phyloP scores from a whole-genome alignment of 441 rosid species.

The Eruca vesicaria region DNA sequence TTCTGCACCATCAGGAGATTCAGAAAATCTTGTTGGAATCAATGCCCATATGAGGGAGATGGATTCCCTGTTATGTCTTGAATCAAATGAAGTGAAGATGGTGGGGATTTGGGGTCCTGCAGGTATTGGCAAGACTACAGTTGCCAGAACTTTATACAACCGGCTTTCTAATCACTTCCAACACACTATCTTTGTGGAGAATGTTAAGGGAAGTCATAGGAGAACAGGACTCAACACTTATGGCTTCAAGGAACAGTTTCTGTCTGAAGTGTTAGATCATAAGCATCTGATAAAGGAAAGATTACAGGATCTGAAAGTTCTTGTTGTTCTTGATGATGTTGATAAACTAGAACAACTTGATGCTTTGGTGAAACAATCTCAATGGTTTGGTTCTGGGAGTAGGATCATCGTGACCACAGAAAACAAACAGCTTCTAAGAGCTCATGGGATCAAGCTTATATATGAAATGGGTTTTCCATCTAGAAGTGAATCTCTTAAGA shows the following conservation, averaged over 20 bases:
- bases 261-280: conserved; percentile 11
- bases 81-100: conserved; percentile 14
- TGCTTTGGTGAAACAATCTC: conserved; percentile 3
- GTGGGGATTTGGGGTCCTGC: conserved; percentile 41
- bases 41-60: conserved; percentile 1
- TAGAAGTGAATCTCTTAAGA: conserved; percentile 21
- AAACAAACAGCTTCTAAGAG: conserved; percentile 29
- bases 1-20: not conserved
- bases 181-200: conserved; percentile 15
- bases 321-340: conserved; percentile 39
- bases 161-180: conserved; percentile 21
- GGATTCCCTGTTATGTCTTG: not conserved
- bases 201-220: conserved; percentile 17
- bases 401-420: conserved; percentile 40
- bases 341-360: conserved; percentile 23
- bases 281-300: conserved; percentile 16
- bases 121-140: conserved; percentile 36
- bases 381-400: conserved; percentile 42
- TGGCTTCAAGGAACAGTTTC: conserved; percentile 18
- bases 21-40: conserved; percentile 20
- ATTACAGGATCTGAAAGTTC: conserved; percentile 15
- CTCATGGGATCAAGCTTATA: conserved; percentile 1
- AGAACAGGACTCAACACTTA: not conserved
- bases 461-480: conserved; percentile 11
- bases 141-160: conserved; percentile 27